Conservation (phyloP, 2,329 filamentous ascomycete species). For the Penicillium sp. region DNA sequence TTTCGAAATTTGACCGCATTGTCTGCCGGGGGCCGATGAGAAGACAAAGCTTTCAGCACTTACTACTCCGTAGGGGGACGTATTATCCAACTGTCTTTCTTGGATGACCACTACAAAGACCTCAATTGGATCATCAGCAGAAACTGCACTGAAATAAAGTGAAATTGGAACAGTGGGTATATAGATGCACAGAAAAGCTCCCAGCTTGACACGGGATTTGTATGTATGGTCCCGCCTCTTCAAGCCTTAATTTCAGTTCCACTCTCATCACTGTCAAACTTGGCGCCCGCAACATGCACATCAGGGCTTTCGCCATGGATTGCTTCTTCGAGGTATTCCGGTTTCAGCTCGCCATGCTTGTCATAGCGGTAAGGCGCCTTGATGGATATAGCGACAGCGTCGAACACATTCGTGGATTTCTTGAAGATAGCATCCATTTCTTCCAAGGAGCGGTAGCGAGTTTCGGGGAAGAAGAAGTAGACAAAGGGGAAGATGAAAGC, state of each 20-base stretch:
- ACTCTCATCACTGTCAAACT: constrained; percentile 31
- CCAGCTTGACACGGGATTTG: neutral
- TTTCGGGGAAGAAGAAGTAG: constrained; percentile 63
- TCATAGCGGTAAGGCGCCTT: constrained; percentile 58
- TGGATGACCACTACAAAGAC: too few relatives aligned
- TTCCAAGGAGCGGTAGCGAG: constrained; percentile 61
- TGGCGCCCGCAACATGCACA: constrained; percentile 14
- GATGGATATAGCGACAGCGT: constrained; percentile 52
- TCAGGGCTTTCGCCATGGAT: constrained; percentile 23
- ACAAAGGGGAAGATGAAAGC: constrained; percentile 56
- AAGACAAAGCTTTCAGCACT: too few relatives aligned
- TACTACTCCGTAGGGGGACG: too few relatives aligned
- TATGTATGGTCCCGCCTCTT: neutral
- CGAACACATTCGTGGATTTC: constrained; percentile 52
- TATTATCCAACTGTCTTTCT: too few relatives aligned
- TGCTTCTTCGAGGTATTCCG: constrained; percentile 51
- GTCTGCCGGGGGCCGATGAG: too few relatives aligned
- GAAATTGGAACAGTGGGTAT: too few relatives aligned
- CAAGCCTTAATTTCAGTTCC: constrained; percentile 14
- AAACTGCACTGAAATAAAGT: too few relatives aligned
- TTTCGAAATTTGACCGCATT: too few relatives aligned
- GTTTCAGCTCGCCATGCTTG: constrained; percentile 56
- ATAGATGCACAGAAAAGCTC: too few relatives aligned
- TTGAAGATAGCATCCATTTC: constrained; percentile 69
- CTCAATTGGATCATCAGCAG: too few relatives aligned